Base-by-base conservation (phyloP, 2,329 filamentous ascomycete genomes). In the Calonectria montana region DNA sequence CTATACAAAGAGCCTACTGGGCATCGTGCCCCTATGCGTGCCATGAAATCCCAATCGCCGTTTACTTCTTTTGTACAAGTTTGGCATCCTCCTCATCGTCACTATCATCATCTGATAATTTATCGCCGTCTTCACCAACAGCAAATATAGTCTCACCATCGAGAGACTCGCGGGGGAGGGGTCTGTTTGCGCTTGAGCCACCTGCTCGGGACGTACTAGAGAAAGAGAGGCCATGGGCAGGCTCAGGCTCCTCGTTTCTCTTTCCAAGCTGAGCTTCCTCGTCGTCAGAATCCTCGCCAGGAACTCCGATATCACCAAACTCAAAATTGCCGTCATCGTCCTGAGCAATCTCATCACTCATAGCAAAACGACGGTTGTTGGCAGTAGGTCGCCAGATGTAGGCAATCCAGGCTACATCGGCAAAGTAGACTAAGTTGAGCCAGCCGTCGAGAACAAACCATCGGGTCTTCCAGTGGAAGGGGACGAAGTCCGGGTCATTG, bases 401-500 rank as follows among this genome's bases (percentile, higher is more conserved):
- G 25, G 97, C 95, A 75, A 99, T 91, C 84, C 96, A 98, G 67
- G 91, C 92, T 29, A 99, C 95, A 80, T 99, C 96, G 71, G 94
- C 94, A 74, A 99, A 91, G 84, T 98, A 99, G 18, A 99, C 96
- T 67, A 99, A 85, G 82, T 98, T 98, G 63, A 98, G 88, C 97
- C 97, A 99, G 67, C 97, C 97, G 81, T 99, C 97, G 23, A 99
- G 89, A 55, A 99, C 91, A 81, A 99, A 99, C 97, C 97, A 99
- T 72, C 97, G 88, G 5, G 94, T 96, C 86, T 98, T 96, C 97
- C 97, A 99, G 84, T 99, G 96, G 78, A 94, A 94, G 1, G 97
- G 97, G 5, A 98, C 95, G 82, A 97, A 99, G 82, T 97, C 94
- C 0, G 94, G 94, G 75, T 96, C 93, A 59, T 90, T 91, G 59